Conservation (phyloP, 371 early-diverging fungal genomes). For the Haplosporangium sp. region DNA sequence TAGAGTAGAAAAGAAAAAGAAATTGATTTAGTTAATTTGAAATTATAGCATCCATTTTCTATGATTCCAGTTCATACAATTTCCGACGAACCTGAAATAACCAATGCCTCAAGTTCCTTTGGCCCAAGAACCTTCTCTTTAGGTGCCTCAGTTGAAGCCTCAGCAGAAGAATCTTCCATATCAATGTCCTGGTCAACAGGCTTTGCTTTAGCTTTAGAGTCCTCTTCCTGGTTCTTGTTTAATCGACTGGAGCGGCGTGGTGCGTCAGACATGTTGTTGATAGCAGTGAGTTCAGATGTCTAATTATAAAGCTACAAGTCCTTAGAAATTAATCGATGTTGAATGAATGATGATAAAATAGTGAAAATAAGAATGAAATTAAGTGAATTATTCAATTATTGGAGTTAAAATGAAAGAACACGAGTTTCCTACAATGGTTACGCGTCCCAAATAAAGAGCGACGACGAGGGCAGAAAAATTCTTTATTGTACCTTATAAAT, state of each 20-base stretch:
- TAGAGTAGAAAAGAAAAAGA: not conserved
- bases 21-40: not conserved
- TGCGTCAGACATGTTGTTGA: conserved; percentile 47
- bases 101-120: conserved; percentile 54
- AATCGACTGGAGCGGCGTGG: conserved; percentile 54
- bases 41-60: not conserved
- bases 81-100: conserved; percentile 42
- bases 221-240: conserved; percentile 53
- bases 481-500: too few relatives aligned
- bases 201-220: conserved; percentile 45
- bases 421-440: too few relatives aligned
- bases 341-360: not conserved
- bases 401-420: too few relatives aligned
- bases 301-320: not conserved
- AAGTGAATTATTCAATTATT: too few relatives aligned
- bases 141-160: conserved; percentile 14
- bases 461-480: too few relatives aligned
- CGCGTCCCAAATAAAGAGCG: too few relatives aligned
- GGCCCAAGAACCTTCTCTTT: conserved; percentile 42
- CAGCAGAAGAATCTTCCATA: conserved; percentile 42
- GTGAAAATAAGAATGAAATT: too few relatives aligned
- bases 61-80: not conserved
- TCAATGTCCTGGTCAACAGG: conserved; percentile 50
- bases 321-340: not conserved
- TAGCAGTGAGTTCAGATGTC: too few relatives aligned